A percentile compares a stretch with the other conserved stretches of the same genome.
Conservation (phyloP, 163 green algal species). For the Coccomyxa subellipsoidea region DNA sequence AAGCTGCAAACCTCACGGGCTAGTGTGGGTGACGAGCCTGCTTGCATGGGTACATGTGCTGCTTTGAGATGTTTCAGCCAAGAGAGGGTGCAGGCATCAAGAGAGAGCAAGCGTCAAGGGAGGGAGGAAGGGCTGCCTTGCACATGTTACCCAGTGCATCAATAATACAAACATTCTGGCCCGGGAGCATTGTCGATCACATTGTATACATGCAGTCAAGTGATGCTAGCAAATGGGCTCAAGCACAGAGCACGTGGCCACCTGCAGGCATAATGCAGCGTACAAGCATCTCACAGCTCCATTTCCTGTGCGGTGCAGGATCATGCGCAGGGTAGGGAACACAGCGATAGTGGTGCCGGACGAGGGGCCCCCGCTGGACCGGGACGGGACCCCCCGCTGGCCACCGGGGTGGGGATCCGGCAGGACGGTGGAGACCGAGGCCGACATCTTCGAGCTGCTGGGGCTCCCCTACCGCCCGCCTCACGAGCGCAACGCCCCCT, state of each 20-base stretch:
- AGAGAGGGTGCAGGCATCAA: too few species aligned
- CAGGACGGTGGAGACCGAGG: constrained; percentile 14
- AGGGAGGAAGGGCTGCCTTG: too few species aligned
- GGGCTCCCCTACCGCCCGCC: constrained; percentile 30
- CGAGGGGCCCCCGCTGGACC: constrained; percentile 26
- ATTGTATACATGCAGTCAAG: too few species aligned
- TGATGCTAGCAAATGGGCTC: not conserved
- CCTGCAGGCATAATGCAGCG: not conserved
- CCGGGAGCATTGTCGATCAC: too few species aligned
- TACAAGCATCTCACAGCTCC: too few species aligned
- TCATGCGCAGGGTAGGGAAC: constrained; percentile 22
- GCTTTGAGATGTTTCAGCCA: too few species aligned
- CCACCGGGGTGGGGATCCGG: constrained; percentile 29
- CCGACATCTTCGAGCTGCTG: constrained; percentile 40
- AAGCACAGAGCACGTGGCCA: not conserved
- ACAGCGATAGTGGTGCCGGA: constrained; percentile 23
- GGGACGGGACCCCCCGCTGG: constrained; percentile 11
- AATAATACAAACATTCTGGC: too few species aligned
- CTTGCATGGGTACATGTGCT: too few species aligned
- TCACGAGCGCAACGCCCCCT: constrained; percentile 13
- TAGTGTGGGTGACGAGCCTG: too few species aligned
- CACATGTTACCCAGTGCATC: too few species aligned
- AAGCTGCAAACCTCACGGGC: too few species aligned
- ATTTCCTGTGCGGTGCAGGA: constrained; percentile 11
- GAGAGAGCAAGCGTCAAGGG: too few species aligned